Evolutionary conservation across 2,329 filamentous ascomycete genomes (phyloP).

Genomic region (Colletotrichum sp.): DNA sequence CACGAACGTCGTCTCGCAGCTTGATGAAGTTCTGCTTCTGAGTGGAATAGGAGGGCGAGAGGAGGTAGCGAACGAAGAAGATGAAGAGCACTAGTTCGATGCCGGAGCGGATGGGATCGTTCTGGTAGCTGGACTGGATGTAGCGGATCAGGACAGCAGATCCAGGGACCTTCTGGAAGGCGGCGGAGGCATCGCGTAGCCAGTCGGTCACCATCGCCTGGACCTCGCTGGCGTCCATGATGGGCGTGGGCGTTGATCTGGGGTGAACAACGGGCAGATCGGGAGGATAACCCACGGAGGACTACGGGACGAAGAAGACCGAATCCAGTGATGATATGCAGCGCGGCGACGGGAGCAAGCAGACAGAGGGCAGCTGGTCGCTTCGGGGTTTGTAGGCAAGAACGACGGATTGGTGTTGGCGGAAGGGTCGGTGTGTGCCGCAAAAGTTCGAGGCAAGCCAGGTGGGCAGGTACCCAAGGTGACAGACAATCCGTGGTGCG

Average conservation of each 20-base stretch:
- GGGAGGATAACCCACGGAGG: background rate
- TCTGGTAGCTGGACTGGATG: conserved; percentile 96
- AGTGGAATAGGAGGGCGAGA: conserved; percentile 91
- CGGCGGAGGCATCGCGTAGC: conserved; percentile 58
- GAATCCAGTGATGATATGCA: background rate
- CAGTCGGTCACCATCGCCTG: conserved; percentile 59
- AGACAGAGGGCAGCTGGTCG: background rate
- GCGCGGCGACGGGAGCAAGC: background rate
- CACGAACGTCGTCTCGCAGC: conserved; percentile 76
- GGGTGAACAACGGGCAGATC: background rate
- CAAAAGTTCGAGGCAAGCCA: background rate
- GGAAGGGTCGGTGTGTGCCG: background rate
- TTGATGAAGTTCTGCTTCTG: conserved; percentile 89
- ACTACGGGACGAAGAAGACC: background rate
- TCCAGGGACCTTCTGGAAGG: conserved; percentile 90
- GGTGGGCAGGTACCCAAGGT: background rate
- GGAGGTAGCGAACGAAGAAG: conserved; percentile 92
- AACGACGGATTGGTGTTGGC: background rate
- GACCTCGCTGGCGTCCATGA: conserved; percentile 69
- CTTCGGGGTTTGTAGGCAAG: background rate
- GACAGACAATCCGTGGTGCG: background rate
- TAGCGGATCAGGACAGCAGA: conserved; percentile 95
- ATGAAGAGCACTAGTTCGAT: conserved; percentile 94
- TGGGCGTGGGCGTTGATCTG: background rate
- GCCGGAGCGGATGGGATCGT: conserved; percentile 91